Base-by-base conservation (phyloP, 345 rosid genomes). In the Aegle marmelos region DNA sequence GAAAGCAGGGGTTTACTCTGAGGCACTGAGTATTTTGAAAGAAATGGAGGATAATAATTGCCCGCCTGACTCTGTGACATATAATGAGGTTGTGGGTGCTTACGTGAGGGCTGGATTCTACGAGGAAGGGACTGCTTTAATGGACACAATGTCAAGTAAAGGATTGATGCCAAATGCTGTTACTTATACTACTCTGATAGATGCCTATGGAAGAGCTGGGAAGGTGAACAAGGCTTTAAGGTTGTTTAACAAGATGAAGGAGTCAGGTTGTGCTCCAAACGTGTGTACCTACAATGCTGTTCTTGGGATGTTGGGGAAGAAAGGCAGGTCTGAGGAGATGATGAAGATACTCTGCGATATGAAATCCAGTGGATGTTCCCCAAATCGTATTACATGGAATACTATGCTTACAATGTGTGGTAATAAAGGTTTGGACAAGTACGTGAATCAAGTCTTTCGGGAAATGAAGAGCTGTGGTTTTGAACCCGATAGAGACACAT, bases 391-490 rank as follows among this genome's bases (percentile, higher is more conserved):
- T 31, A 95, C 98, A 3, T 95, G 98, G 98, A 95, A 95, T 82
- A 91, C 98, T 9, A 87, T 93, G 94, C 94, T 95, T 80, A 87
- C 92, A 60, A 75, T 90, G 84, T 95, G 95, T 79, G 93, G 98
- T 76, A 85, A 83, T 54, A 83, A 84, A 27, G 95, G 92, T 54
- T 88, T 89, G 97, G 89, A 87, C 79, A 86, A 83, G 72, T 91
- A 86, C 73, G 89, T 95, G 76, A 89, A 90, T 73, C 83, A 69
- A 53, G 89, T 95, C 48, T 88, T 93, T 58, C 88, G 74, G n/a
- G 97, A 95, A 81, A 95, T 95, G 98, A 91, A 86, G 80, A 88
- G 83, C 79, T 93, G 97, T 8, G 98, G 98, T 72, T 90, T 95
- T 68, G 97, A 90, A 79, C 98, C 98, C 68, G 98, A 84, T 37